Evolutionary conservation across 1,139 yeast species (phyloP).

Genomic region (Suhomyces yuchorum): DNA sequence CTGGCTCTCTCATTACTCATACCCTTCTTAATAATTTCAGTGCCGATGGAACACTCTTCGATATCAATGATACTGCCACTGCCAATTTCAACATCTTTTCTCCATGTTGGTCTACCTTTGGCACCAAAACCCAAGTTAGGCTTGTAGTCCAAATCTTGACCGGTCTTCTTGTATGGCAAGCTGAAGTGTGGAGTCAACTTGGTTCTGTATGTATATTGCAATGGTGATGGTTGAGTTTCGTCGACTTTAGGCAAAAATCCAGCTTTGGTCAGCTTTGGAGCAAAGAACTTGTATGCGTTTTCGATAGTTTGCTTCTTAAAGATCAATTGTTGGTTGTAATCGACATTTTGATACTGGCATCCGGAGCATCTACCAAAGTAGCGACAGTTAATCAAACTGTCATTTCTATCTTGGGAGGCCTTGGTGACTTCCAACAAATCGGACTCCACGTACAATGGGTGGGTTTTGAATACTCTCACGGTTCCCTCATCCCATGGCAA

Average conservation of each 20-base stretch:
- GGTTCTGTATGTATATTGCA: conserved; percentile 77
- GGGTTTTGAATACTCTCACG: conserved; percentile 75
- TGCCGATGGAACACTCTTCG: conserved; percentile 92
- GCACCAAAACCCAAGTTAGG: conserved; percentile 91
- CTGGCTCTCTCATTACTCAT: conserved; percentile 67
- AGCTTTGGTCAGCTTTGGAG: conserved; percentile 43
- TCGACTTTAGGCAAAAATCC: conserved; percentile 56
- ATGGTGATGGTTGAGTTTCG: conserved; percentile 78
- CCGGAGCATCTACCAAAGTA: conserved; percentile 65
- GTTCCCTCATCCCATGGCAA: conserved; percentile 80
- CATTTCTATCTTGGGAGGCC: conserved; percentile 53
- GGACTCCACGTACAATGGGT: conserved; percentile 72
- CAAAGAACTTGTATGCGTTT: conserved; percentile 82
- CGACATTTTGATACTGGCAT: conserved; percentile 85
- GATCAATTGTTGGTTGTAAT: conserved; percentile 69
- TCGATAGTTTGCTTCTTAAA: conserved; percentile 73
- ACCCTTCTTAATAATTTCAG: conserved; percentile 73
- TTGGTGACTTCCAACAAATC: conserved; percentile 61
- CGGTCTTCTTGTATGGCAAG: conserved; percentile 58
- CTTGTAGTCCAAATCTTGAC: conserved; percentile 36
- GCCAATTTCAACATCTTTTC: conserved; percentile 46
- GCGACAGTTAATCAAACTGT: conserved; percentile 46
- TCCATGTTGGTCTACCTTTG: conserved; percentile 75
- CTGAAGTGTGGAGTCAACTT: conserved; percentile 96
- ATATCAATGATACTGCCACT: conserved; percentile 68